Conservation (phyloP, 345 rosid species). For the Barbarea vulgaris region DNA sequence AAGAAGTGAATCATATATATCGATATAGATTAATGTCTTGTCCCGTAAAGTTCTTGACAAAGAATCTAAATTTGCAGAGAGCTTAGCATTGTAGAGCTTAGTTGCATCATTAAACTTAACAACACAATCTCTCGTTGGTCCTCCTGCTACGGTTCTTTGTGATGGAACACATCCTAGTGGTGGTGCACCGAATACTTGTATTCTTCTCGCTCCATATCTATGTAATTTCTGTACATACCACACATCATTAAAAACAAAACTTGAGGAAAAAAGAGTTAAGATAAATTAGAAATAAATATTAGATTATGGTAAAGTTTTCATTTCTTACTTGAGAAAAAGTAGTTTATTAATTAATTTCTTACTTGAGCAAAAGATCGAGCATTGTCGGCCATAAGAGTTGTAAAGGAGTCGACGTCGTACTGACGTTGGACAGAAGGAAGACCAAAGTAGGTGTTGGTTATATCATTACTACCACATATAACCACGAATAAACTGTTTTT, state of each 20-base stretch:
- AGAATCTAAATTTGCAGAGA: slow-evolving; percentile 15
- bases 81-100: slow-evolving; percentile 35
- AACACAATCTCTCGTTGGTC: slow-evolving; percentile 34
- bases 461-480: slow-evolving; percentile 61
- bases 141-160: slow-evolving; percentile 41
- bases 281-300: neutral
- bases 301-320: neutral
- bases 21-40: slow-evolving; percentile 39
- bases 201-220: slow-evolving; percentile 37
- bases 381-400: slow-evolving; percentile 45
- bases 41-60: slow-evolving; percentile 31
- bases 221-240: slow-evolving; percentile 26
- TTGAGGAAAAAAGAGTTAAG: neutral
- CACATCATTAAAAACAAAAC: slow-evolving; percentile 3
- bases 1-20: slow-evolving; percentile 46
- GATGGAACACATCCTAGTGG: slow-evolving; percentile 44
- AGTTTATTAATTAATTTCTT: neutral
- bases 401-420: slow-evolving; percentile 46
- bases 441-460: slow-evolving; percentile 53
- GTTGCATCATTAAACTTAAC: slow-evolving; percentile 30
- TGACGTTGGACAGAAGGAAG: slow-evolving; percentile 40
- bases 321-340: no score
- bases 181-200: slow-evolving; percentile 34
- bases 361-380: slow-evolving; percentile 48
- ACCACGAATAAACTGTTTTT: slow-evolving; percentile 44